phyloP scores from a whole-genome alignment of 2,329 filamentous ascomycete species.

The Paecilomyces variotii region DNA sequence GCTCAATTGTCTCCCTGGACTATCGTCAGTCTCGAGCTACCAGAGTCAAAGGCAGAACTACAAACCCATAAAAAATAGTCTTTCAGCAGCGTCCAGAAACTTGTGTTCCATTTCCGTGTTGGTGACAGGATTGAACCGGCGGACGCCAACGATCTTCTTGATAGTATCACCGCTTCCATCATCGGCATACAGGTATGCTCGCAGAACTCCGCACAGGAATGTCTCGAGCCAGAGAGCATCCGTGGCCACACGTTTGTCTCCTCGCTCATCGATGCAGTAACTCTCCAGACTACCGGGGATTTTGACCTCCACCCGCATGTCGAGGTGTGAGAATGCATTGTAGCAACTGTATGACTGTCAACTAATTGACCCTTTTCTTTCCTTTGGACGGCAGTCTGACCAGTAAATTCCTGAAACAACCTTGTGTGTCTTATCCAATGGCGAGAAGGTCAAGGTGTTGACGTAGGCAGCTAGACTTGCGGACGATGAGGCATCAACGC shows the following conservation, averaged over 20 bases:
- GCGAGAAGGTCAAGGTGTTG: conserved; percentile 90
- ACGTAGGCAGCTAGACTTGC: conserved; percentile 96
- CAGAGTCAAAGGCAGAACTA: background rate
- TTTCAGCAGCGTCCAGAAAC: conserved; percentile 88
- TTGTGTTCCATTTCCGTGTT: conserved; percentile 98
- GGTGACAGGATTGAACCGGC: conserved; percentile 93
- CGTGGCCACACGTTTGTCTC: conserved; percentile 86
- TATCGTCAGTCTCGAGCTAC: conserved; percentile 11
- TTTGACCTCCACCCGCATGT: conserved; percentile 97
- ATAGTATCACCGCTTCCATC: conserved; percentile 91
- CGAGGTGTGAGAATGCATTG: conserved; percentile 95
- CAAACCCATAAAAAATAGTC: conserved; percentile 83
- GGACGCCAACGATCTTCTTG: conserved; percentile 93
- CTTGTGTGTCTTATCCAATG: conserved; percentile 75
- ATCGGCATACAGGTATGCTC: conserved; percentile 94
- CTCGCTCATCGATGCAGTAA: conserved; percentile 94
- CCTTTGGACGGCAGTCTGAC: conserved; percentile 34
- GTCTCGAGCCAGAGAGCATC: conserved; percentile 96
- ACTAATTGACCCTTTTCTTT: background rate
- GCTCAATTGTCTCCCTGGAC: conserved; percentile 79
- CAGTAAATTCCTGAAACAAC: conserved; percentile 93
- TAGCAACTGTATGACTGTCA: conserved; percentile 58
- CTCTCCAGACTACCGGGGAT: conserved; percentile 95
- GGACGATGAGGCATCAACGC: conserved; percentile 93
- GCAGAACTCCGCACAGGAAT: conserved; percentile 87